Evolutionary conservation across 139 green algal species (phyloP).

Genomic region (Chlorella ohadii): DNA sequence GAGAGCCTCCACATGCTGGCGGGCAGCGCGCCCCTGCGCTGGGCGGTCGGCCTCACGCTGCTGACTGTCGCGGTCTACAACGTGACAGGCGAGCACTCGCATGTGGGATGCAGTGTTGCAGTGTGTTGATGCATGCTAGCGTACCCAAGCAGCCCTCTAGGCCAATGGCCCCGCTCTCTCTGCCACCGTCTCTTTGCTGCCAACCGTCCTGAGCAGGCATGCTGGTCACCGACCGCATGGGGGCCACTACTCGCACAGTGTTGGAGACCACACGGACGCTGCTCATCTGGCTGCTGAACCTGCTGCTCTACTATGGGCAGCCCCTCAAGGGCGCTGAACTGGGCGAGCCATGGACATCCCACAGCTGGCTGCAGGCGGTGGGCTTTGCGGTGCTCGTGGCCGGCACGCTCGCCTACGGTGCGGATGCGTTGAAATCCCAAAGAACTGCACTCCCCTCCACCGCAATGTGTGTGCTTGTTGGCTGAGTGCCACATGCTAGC

Average conservation of each 20-base stretch:
- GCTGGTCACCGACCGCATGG: constrained; percentile 71
- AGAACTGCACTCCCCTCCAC: too few species aligned
- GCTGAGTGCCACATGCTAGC: neutral
- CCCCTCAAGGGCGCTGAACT: constrained; percentile 22
- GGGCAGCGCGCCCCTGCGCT: constrained; percentile 37
- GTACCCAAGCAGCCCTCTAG: too few species aligned
- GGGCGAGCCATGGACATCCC: constrained; percentile 65
- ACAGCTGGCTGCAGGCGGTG: constrained; percentile 58
- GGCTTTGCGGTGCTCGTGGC: constrained; percentile 20
- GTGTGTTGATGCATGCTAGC: too few species aligned
- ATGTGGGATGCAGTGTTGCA: too few species aligned
- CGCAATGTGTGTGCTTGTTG: too few species aligned
- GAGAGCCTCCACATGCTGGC: constrained; percentile 74
- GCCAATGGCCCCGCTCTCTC: too few species aligned
- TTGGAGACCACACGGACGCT: constrained; percentile 77
- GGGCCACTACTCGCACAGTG: constrained; percentile 73
- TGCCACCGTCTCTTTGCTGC: too few species aligned
- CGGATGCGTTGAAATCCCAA: too few species aligned
- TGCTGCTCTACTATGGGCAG: constrained; percentile 68
- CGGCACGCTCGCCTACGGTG: constrained; percentile 5
- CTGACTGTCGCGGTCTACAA: constrained; percentile 76
- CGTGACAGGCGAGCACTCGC: constrained; percentile 33
- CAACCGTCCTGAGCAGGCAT: constrained; percentile 50
- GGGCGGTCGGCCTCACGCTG: constrained; percentile 69
- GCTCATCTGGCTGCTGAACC: constrained; percentile 72